phyloP scores from a whole-genome alignment of 2,329 filamentous ascomycete species.

The Clarireedia paspali region DNA sequence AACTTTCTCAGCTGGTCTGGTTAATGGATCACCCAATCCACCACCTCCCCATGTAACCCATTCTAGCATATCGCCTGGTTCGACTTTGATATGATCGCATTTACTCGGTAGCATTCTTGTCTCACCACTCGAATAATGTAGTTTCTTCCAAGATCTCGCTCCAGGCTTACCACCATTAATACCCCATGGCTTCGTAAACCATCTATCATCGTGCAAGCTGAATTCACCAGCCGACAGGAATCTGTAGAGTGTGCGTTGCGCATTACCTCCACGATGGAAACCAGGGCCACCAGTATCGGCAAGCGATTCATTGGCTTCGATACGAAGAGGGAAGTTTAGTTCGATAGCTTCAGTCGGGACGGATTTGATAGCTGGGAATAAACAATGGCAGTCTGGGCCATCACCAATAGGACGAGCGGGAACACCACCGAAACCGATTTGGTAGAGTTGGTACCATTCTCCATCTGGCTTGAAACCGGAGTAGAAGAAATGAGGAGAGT shows the following conservation, averaged over 20 bases:
- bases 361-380: slow-evolving; percentile 3
- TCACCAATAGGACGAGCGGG: slow-evolving; percentile 2
- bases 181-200: slow-evolving; percentile 4
- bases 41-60: slow-evolving; percentile 5
- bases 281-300: slow-evolving; percentile 2
- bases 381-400: slow-evolving; percentile 1
- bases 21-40: not conserved
- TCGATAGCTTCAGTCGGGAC: slow-evolving; percentile 3
- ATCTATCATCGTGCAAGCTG: slow-evolving; percentile 5
- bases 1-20: slow-evolving; percentile 1
- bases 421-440: slow-evolving; percentile 2
- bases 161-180: not conserved
- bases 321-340: slow-evolving; percentile 1
- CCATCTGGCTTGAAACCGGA: slow-evolving; percentile 3
- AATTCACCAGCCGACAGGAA: slow-evolving; percentile 2
- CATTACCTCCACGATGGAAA: slow-evolving; percentile 1
- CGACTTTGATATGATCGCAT: slow-evolving; percentile 1
- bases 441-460: slow-evolving; percentile 3
- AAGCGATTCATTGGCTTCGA: slow-evolving; percentile 6
- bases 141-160: slow-evolving; percentile 1
- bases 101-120: not conserved
- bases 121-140: not conserved
- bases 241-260: not conserved
- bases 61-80: slow-evolving; percentile 1
- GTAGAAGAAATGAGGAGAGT: slow-evolving; percentile 2